Percentiles rank a stretch among this genome's conserved stretches.
Evolutionary conservation across 2,329 filamentous ascomycete genomes (phyloP).

Genomic region (Aureobasidium uvarum): DNA sequence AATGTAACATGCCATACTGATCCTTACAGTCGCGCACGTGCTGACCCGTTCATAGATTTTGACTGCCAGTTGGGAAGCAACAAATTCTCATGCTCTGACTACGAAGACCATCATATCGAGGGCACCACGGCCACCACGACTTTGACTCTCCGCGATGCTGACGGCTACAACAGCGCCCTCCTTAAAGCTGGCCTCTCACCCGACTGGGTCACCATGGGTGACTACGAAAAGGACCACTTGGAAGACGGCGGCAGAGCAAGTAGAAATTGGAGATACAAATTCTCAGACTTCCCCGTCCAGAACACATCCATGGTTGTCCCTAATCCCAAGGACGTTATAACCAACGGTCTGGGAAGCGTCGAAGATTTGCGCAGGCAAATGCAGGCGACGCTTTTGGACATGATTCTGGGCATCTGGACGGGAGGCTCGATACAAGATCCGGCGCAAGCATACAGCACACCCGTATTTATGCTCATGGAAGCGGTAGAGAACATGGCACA

Average conservation of each 20-base stretch:
- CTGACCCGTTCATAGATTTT: not conserved
- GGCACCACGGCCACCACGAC: not conserved
- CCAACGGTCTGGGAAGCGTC: slow-evolving; percentile 23
- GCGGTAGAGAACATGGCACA: slow-evolving; percentile 27
- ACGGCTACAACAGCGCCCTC: slow-evolving; percentile 14
- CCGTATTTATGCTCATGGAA: slow-evolving; percentile 28
- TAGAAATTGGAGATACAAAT: not conserved
- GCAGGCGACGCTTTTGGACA: slow-evolving; percentile 24
- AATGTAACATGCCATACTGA: not conserved
- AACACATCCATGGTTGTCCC: slow-evolving; percentile 8
- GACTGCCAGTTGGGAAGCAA: not conserved
- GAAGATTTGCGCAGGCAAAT: slow-evolving; percentile 11
- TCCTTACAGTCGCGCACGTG: not conserved
- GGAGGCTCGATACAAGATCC: slow-evolving; percentile 18
- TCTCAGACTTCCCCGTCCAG: slow-evolving; percentile 17
- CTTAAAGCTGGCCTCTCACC: slow-evolving; percentile 11
- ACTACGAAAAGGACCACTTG: not conserved
- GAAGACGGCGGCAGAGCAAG: not conserved
- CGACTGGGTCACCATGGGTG: slow-evolving; percentile 23
- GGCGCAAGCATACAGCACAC: slow-evolving; percentile 23
- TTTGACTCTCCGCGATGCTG: slow-evolving; percentile 18
- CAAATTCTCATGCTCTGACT: no score
- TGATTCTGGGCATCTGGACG: slow-evolving; percentile 12
- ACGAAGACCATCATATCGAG: no score
- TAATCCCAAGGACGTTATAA: slow-evolving; percentile 25